phyloP scores from a whole-genome alignment of 2,329 filamentous ascomycete genomes.

The Fusarium odoratissimum region DNA sequence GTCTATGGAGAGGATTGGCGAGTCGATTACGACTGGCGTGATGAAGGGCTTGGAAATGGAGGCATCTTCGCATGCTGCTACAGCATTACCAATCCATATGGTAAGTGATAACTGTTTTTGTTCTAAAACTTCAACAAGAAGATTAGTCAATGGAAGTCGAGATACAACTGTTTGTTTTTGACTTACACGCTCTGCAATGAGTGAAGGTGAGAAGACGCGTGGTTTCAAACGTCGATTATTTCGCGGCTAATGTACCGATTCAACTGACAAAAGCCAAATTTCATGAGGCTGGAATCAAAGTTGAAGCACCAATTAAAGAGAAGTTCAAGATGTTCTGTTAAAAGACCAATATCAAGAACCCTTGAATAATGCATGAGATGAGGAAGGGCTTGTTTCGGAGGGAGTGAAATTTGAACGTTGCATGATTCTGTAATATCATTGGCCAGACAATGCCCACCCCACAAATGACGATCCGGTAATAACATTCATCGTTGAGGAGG shows the following conservation, averaged over 20 bases:
- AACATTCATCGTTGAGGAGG: not conserved
- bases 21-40: constrained; percentile 17
- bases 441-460: not conserved
- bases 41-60: constrained; percentile 25
- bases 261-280: not conserved
- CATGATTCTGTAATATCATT: not conserved
- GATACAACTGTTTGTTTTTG: not conserved
- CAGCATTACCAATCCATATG: constrained; percentile 20
- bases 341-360: not conserved
- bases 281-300: not conserved
- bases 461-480: not conserved
- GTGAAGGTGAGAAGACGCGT: not conserved
- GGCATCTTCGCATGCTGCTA: constrained; percentile 43
- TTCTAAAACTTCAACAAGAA: not conserved
- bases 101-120: not conserved
- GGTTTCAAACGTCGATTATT: not conserved
- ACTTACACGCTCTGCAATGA: constrained; percentile 14
- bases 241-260: not conserved
- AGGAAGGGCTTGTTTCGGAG: constrained; percentile 5
- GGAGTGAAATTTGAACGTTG: constrained; percentile 5
- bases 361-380: not conserved
- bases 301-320: not conserved
- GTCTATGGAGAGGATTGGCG: not conserved
- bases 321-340: not conserved
- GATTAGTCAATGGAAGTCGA: not conserved